Evolutionary conservation across 73 alveolate genomes (phyloP), one percentile per base, ranked within the genome.

Genomic region (Tetrahymena thermophila): DNA sequence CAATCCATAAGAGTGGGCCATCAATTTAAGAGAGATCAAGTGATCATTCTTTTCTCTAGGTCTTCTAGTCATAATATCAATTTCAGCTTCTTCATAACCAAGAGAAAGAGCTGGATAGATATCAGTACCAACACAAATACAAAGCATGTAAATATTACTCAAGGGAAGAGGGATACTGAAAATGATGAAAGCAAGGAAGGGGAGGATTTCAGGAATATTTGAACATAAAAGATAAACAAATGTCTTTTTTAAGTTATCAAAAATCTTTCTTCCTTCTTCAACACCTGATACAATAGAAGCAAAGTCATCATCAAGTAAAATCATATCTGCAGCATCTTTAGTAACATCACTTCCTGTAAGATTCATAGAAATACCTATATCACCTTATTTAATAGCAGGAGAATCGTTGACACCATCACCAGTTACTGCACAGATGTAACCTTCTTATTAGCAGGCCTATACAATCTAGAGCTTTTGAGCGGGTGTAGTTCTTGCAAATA

Each of bases 401-500:
- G 99, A 98, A 93, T 98, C 99, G 96, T 98, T 98, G 31, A 98
- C 99, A 31, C 99, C 99, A 95, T 98, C 99, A 23, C 99, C 99
- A 40, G 99, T 98, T 42, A 98, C 99, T 55, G 99, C 99, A 25
- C 97, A 99, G 31, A 98, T 96, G 93, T 98, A 99, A 8, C 99
- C 98, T 56, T 97, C 97, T 84, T 97, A 96, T 96, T 98, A 98
- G 94, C 99, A 97, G 25, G 98, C 99, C 85, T 98, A 98, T 35
- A 98, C 99, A 85, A 98, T 98, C 96, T 97, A 95, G 71, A 97
- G 96, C 96, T 98, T 98, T 95, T 98, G 97, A 43, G 99, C 98
- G 16, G 99, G 99, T 35, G 99, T 97, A 56, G 99, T 98, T 95
- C 99, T 97, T 14, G 99, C 99, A 95, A 98, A 98, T 7, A 98